Base-by-base conservation (phyloP, 148 eudicot species). In the Spergularia bocconei region DNA sequence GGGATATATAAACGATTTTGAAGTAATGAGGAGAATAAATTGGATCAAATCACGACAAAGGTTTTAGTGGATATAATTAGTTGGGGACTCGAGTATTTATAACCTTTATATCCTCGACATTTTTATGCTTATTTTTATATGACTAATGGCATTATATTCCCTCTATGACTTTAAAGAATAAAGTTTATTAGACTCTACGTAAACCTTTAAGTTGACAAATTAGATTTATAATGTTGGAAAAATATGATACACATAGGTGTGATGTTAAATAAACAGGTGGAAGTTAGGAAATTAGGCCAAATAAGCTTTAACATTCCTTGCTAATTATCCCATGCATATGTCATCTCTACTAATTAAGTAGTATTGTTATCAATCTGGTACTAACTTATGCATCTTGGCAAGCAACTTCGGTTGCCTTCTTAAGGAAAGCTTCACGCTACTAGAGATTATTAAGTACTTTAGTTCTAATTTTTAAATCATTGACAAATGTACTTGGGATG, bases 371-470 rank as follows among this genome's bases (percentile, higher is more conserved):
- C 48, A 47, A 61, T 60, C 41, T 41, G 21, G 13, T 56, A 11
- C 62, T n/a, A n/a, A n/a, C n/a, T 64, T 71, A 33, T 70, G 70
- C 53, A 17, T 73, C 61, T 73, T 21, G 20, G 13, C 50, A 73
- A 73, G 73, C 72, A 79, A 79, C 77, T 48, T 54, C 47, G 70
- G 47, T 71, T 72, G 59, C 62, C 55, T 81, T 21, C 44, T 61
- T 73, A 63, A 54, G 19, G 55, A 64, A 57, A 10, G 66, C 25
- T 58, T 47, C 50, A 61, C 67, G 75, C 64, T 8, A 57, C 53
- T 19, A 8, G 62, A 36, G 21, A 10, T 54, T 38, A 14, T 54
- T 23, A 55, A 53, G 6, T 41, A 9, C 17, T 58, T 17, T 8
- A 13, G 38, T 17, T 25, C 57, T 38, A 39, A 19, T 5, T 29